Base-by-base conservation (phyloP, 2,329 filamentous ascomycete species). In the Thelonectria blattea region DNA sequence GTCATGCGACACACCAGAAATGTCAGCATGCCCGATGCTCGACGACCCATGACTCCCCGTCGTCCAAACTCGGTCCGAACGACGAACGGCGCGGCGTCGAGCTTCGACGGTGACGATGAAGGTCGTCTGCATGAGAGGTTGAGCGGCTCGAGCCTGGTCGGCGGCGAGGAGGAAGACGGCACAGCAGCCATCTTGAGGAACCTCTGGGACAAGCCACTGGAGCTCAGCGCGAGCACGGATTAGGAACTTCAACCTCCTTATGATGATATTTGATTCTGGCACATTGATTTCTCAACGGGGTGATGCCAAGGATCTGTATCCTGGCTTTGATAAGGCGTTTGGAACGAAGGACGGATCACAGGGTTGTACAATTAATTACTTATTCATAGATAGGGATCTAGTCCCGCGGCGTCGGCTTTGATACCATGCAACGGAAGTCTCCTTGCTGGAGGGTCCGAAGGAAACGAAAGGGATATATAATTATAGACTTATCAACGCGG, bases 161-260 rank as follows among this genome's bases (percentile, higher is more conserved):
- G 81, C 2, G 78, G 80, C 3, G 78, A 81, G 20, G 82, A 82
- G 24, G 81, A 84, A 50, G 81, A 84, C 51, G 80, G 79, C 10
- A 81, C 84, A 1, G 75, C 80, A 1, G 76, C 81, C 5, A 67
- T 88, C 45, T 73, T 89, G 54, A 78, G 85, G 56, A 84, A 83
- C 63, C 72, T 89, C 50, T 89, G 86, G 86, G 85, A 88, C 47
- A 88, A 85, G 78, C 83, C 79, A 50, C 76, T 81, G 72, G 84
- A 87, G 67, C 74, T 87, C 59, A 83, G 83, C 67, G 81, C 82
- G 27, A 87, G 85, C 68, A 68, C 67, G 17, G 66, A 70, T 51
- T 70, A 47, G 45, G 43, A 27, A 14, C 12, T 22, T 2, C 18
- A 30, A 24, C 22, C 7, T 15, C 22, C 20, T 22, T 30, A 27